Evolutionary conservation across 768 basidiomycete genomes (phyloP), one percentile per base, ranked within the genome.

Genomic region (Dendrothele bispora): DNA sequence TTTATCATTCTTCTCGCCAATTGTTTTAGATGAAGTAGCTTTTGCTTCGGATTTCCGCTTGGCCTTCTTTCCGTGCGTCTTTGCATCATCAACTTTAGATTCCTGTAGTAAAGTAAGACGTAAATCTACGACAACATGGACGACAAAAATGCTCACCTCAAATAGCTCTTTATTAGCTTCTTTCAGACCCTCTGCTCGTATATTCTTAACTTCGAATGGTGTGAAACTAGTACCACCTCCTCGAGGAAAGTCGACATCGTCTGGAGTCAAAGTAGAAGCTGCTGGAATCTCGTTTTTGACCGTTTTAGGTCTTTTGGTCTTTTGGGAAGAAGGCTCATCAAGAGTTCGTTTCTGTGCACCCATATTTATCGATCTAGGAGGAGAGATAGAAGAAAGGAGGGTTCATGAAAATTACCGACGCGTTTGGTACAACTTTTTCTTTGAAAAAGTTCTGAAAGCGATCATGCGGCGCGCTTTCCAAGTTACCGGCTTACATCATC

Each of bases 181-280:
- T 61, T 83, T 83, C 7, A 81, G 71, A 5, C 84, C 95, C 64
- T 98, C 95, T 20, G 87, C 83, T 43, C 86, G 81, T 28, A 91
- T 81, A 44, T 84, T 71, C 66, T 95, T 94, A 45, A 93, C 85
- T 65, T 99, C 95, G 6, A 91, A 69, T 26, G 93, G 86, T 17
- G 95, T 97, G 56, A 95, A 78, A 26, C 73, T 78, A 1, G 92
- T 89, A 43, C 95, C 95, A 22, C 95, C 95, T 22, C 95, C 97
- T 56, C 95, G 84, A 48, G 95, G 95, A 67, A 98, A 99, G 65
- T 95, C 92, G 41, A 91, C 78, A 59, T 95, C 93, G 30, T 92
- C 83, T 8, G 74, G 51, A 28, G 72, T 65, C 48, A 74, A 57
- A 54, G 61, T 68, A n/a, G 75, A 72, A 24, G 62, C 54, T 8